phyloP scores from a whole-genome alignment of 176 grass and related monocot genomes.

The Musa schizocarpa region DNA sequence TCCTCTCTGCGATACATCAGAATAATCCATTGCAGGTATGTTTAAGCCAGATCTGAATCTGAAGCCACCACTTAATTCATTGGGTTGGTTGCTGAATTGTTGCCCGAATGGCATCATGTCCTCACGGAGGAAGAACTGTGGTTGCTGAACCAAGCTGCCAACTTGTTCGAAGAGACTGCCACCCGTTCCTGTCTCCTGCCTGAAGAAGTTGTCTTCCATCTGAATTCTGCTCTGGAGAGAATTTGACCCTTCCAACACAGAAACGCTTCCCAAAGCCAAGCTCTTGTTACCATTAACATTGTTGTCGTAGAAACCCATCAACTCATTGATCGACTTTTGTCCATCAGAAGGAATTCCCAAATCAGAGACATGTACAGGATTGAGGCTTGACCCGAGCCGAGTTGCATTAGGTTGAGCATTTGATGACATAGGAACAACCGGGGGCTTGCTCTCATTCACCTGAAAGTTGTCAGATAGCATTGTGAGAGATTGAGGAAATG shows the following conservation, averaged over 20 bases:
- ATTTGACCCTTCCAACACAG: not conserved
- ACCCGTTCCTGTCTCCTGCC: not conserved
- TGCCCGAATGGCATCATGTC: conserved; percentile 2
- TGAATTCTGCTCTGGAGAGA: not conserved
- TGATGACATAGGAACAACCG: not conserved
- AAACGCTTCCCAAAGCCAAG: not conserved
- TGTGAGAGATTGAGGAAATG: not conserved
- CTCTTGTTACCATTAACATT: not conserved
- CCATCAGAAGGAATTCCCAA: conserved; percentile 2
- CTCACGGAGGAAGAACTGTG: not conserved
- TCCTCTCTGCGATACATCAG: not conserved
- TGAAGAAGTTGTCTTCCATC: not conserved
- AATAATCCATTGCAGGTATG: not conserved
- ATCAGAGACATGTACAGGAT: conserved; percentile 2
- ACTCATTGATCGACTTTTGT: not conserved
- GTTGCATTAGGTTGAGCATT: not conserved
- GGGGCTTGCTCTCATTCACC: not conserved
- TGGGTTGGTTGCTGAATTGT: not conserved
- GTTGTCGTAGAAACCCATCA: conserved; percentile 14
- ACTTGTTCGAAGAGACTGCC: not conserved
- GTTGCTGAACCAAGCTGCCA: not conserved
- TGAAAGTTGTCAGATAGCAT: not conserved
- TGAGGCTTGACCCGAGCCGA: not conserved
- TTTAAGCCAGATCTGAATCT: not conserved
- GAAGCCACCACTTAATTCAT: not conserved